Evolutionary conservation across 148 eudicot genomes (phyloP), one percentile per base, ranked within the genome.

Genomic region (Beta vulgaris): DNA sequence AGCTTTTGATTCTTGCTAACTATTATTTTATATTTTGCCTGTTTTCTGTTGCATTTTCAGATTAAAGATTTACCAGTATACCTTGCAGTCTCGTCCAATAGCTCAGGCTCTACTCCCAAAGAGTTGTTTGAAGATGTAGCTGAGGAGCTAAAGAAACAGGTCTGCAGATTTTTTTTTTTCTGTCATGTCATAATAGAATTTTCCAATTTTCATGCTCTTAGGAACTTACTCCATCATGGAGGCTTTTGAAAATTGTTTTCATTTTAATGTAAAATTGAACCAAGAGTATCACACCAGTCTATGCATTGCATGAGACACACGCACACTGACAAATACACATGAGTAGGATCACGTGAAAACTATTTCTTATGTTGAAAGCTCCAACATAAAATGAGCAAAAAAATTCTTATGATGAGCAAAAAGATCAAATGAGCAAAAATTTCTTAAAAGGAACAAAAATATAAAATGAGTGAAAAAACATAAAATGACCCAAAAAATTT

Each of bases 121-220:
- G 99, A 92, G 70, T 72, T 96, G 81, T 96, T 96, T 83, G 95
- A 89, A 83, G 99, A 96, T 83, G 91, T 96, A 61, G 78, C 80
- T 32, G 99, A 96, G 81, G 99, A 96, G 86, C 89, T 92, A 42
- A 90, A 84, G 79, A 96, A 91, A 81, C 89, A 88, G 97, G 99
- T 89, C 19, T 59, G 60, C n/a, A 8, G 39, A 48, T 59, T 23
- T 32, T 28, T 18, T 53, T 14, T 32, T 65, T 7, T 71, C 11
- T 37, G 19, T 18, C 48, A 7, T 72, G 11, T 23, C 46, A 34
- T 49, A 21, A 19, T 46, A 14, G 23, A 44, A 32, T 31, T 12
- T n/a, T n/a, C n/a, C n/a, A n/a, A n/a, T 73, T 11, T 31, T 31
- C 58, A 31, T 48, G 76, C 7, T 60, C 15, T 44, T 14, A 21